Percentiles rank a stretch among this genome's conserved stretches.
These are phyloP conservation scores for Sapria himalayana DNA, from an alignment of 345 rosid species.

Conservation along the genomic window DNA sequence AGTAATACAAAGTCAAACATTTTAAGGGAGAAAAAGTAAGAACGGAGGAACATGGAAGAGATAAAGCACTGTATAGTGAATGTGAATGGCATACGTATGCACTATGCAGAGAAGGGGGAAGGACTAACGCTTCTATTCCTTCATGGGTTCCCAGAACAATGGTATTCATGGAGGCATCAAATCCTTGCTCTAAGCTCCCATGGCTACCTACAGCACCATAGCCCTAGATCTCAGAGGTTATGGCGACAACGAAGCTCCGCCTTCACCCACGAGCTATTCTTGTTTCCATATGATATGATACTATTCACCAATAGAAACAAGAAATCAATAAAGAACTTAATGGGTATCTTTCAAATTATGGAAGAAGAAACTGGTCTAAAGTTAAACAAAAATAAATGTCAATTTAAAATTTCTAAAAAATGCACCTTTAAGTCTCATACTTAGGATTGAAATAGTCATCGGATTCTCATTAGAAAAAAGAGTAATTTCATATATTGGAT, in stretches of 20 bases:
- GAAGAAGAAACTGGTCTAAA: too few species aligned
- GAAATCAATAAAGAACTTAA: too few species aligned
- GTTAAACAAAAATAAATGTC: too few species aligned
- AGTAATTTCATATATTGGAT: too few species aligned
- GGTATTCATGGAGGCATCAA: slow-evolving; percentile 66
- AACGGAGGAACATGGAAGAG: slow-evolving; percentile 4
- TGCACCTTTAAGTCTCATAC: too few species aligned
- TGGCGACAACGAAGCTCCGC: slow-evolving; percentile 38
- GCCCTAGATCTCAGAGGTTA: slow-evolving; percentile 59
- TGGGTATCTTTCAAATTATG: too few species aligned
- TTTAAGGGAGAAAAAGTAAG: not conserved
- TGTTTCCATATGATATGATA: too few species aligned
- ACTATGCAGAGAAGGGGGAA: slow-evolving; percentile 36
- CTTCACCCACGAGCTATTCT: slow-evolving; percentile 23
- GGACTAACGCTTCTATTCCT: slow-evolving; percentile 38
- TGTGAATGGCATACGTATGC: slow-evolving; percentile 30
- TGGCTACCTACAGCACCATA: slow-evolving; percentile 39
- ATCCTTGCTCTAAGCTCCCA: slow-evolving; percentile 26
- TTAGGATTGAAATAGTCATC: too few species aligned
- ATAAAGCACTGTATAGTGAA: slow-evolving; percentile 22
- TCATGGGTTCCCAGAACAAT: slow-evolving; percentile 62
- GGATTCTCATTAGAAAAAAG: too few species aligned
- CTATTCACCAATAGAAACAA: too few species aligned
- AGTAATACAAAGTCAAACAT: too few species aligned
- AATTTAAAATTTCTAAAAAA: too few species aligned